A percentile compares a stretch with the other conserved stretches of the same genome.
Evolutionary conservation across 2,329 filamentous ascomycete genomes (phyloP).

Genomic region (Aureobasidium sp.): DNA sequence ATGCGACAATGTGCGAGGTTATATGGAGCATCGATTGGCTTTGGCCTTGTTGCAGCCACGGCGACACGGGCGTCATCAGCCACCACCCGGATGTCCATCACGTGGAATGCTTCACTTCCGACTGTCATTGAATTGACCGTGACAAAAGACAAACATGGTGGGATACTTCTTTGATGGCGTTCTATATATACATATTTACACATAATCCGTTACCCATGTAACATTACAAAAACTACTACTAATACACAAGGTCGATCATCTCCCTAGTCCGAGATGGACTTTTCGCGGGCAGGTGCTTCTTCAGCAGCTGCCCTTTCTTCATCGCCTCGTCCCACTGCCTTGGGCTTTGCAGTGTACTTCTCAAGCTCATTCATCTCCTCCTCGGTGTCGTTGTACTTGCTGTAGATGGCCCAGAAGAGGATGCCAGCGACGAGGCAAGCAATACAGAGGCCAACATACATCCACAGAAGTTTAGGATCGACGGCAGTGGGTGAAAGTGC

Average conservation of each 20-base stretch:
- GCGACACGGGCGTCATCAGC: slow-evolving; percentile 7
- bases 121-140: no score
- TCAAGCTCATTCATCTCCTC: slow-evolving; percentile 46
- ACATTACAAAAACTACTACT: slow-evolving; percentile 9
- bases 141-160: no score
- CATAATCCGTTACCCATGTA: slow-evolving; percentile 6
- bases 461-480: slow-evolving; percentile 60
- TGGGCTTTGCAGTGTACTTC: slow-evolving; percentile 8
- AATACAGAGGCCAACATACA: slow-evolving; percentile 35
- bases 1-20: background rate
- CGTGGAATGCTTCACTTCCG: slow-evolving; percentile 1
- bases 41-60: background rate
- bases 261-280: background rate
- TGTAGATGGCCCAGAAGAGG: slow-evolving; percentile 27
- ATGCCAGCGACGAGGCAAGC: slow-evolving; percentile 20
- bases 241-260: background rate
- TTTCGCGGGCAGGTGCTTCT: slow-evolving; percentile 5
- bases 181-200: slow-evolving; percentile 9
- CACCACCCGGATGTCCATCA: background rate
- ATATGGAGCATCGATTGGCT: background rate
- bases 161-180: background rate
- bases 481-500: slow-evolving; percentile 53
- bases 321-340: background rate
- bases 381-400: slow-evolving; percentile 42
- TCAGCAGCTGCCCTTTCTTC: slow-evolving; percentile 3